Percentiles rank a stretch among this genome's conserved stretches.
Conservation (phyloP, 345 rosid genomes). For the Eucalyptus cloeziana region DNA sequence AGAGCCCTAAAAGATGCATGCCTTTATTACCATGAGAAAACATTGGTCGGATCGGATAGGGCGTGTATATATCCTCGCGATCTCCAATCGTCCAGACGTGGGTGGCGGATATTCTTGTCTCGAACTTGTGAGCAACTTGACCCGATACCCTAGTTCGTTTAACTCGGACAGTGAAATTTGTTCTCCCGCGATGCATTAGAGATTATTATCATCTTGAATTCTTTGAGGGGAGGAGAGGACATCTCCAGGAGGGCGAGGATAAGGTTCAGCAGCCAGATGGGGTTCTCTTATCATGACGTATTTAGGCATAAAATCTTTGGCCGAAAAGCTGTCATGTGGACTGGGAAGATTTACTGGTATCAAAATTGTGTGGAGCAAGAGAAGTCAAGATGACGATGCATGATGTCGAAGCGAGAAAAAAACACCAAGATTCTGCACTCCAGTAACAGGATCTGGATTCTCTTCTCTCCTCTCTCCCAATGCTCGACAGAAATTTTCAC, state of each 20-base stretch:
- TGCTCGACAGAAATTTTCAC: neutral
- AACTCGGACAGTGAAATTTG: neutral
- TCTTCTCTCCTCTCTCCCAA: neutral
- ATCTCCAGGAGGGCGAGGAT: neutral
- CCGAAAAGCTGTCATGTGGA: neutral
- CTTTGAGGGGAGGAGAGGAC: neutral
- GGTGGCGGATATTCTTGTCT: neutral
- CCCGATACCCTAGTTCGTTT: neutral
- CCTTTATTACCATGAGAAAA: neutral
- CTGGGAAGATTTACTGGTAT: neutral
- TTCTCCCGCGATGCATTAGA: neutral
- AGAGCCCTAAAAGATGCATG: neutral
- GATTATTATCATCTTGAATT: neutral
- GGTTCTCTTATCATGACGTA: neutral
- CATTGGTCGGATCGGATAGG: neutral
- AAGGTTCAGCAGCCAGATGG: neutral
- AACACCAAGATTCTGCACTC: neutral
- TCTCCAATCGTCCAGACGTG: neutral
- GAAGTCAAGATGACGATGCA: neutral
- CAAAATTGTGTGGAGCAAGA: neutral
- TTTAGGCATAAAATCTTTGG: neutral
- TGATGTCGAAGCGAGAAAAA: neutral
- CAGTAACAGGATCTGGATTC: neutral
- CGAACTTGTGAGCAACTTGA: neutral
- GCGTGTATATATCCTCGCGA: neutral